Percentiles rank a stretch among this genome's conserved stretches.
These are phyloP conservation scores for Pholiota molesta DNA, from an alignment of 768 basidiomycete species.

Conservation along the genomic window DNA sequence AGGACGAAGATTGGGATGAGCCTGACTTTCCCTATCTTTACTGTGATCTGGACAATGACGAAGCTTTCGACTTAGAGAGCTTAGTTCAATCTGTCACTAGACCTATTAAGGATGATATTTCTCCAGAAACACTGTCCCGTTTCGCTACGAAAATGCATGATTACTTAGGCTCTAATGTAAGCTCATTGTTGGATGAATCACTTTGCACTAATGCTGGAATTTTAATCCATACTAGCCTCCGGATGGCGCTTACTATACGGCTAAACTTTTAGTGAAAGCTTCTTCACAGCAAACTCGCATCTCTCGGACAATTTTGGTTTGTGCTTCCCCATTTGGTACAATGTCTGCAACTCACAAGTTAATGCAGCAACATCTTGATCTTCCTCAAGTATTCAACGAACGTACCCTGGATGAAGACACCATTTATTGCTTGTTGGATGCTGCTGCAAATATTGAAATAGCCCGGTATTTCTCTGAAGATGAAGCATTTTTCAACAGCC, in stretches of 20 bases:
- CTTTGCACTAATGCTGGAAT: neutral
- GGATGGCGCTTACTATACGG: constrained; percentile 61
- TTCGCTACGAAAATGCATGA: constrained; percentile 63
- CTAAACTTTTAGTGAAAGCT: constrained; percentile 62
- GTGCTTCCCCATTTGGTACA: constrained; percentile 14
- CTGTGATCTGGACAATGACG: constrained; percentile 53
- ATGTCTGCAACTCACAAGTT: neutral
- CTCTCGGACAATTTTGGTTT: constrained; percentile 46
- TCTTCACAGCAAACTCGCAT: constrained; percentile 71
- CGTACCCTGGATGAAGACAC: constrained; percentile 57
- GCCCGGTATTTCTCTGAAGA: constrained; percentile 50
- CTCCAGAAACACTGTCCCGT: constrained; percentile 48
- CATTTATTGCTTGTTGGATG: constrained; percentile 60
- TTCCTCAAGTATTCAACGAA: constrained; percentile 55
- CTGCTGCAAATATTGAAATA: constrained; percentile 66
- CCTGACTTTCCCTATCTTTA: constrained; percentile 74
- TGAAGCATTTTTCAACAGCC: constrained; percentile 43
- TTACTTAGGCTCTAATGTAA: constrained; percentile 60
- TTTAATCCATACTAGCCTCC: constrained; percentile 37
- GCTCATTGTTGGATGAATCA: constrained; percentile 18
- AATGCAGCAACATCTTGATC: constrained; percentile 58
- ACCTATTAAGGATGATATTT: constrained; percentile 61
- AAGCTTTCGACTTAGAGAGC: constrained; percentile 59
- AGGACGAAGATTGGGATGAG: constrained; percentile 79
- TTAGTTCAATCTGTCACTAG: constrained; percentile 55